Base-by-base conservation (phyloP, 129 eudicot genomes). In the Artemisia argyi region DNA sequence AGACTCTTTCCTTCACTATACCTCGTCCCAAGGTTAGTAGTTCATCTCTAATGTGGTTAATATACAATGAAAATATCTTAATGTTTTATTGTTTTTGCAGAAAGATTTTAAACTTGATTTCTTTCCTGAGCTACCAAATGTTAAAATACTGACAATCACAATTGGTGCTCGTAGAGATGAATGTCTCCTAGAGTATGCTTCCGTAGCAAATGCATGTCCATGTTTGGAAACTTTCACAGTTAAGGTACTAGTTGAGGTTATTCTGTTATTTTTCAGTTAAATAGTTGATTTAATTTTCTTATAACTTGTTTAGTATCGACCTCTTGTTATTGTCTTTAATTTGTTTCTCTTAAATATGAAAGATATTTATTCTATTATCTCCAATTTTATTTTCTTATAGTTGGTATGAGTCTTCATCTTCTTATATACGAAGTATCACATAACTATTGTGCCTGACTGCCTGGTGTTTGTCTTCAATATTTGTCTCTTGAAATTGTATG, bases 111-210 rank as follows among this genome's bases (percentile, higher is more conserved):
- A 72, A 75, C 57, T 67, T 28, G 47, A 20, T 19, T 14, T 72
- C 9, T n/a, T 81, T 49, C 86, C 86, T 2, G 60, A 65, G 47
- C 57, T 85, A 59, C 79, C 85, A 0, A 78, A 75, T 11, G 71
- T 85, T 47, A 85, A 71, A 73, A 66, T 74, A 55, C 58, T 81
- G 56, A 75, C 55, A 32, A 47, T 85, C 13, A 59, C 71, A 63
- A 56, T 85, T 48, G 78, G 80, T 67, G 89, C 82, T 16, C 73
- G 73, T 68, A 62, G 39, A 66, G 89, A 75, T 62, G 77, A 78
- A 39, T 58, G 81, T 28, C 66, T 84, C n/a, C 83, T 81, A 54
- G 48, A 65, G 17, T 75, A 78, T 59, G 68, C 79, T 62, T 65
- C 81, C 44, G 18, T 81, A 3, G 28, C 74, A 11, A 17, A 78